phyloP scores from a whole-genome alignment of 1,139 yeast species.

The Suhomyces bribrorum region DNA sequence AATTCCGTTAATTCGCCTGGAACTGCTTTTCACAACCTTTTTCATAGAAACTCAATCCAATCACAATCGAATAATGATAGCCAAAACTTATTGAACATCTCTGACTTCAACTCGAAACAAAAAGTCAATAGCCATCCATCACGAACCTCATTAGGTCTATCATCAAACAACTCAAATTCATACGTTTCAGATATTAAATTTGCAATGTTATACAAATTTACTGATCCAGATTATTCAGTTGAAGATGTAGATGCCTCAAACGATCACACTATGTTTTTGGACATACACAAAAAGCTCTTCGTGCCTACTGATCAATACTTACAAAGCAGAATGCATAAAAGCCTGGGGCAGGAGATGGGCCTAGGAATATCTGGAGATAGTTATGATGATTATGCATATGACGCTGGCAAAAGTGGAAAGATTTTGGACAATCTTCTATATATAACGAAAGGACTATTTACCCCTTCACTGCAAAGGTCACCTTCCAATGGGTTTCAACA shows the following conservation, averaged over 20 bases:
- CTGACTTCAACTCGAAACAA: constrained; percentile 19
- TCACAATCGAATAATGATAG: constrained; percentile 15
- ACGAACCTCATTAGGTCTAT: constrained; percentile 33
- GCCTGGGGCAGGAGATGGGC: constrained; percentile 23
- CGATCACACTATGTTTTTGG: constrained; percentile 31
- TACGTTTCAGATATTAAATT: constrained; percentile 35
- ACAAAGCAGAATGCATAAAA: constrained; percentile 26
- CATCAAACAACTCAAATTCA: constrained; percentile 47
- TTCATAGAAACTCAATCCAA: constrained; percentile 31
- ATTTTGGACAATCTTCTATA: constrained; percentile 27
- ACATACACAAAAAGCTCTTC: constrained; percentile 39
- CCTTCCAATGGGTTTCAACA: constrained; percentile 23
- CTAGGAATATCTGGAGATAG: constrained; percentile 23
- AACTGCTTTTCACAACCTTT: constrained; percentile 37
- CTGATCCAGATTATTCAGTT: constrained; percentile 36
- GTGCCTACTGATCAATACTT: constrained; percentile 45
- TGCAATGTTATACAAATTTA: constrained; percentile 41
- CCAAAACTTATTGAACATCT: constrained; percentile 3
- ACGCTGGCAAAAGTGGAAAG: constrained; percentile 22
- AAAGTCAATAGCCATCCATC: constrained; percentile 16
- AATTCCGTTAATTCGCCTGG: constrained; percentile 38
- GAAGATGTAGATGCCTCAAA: constrained; percentile 23
- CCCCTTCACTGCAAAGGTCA: constrained; percentile 25
- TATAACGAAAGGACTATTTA: constrained; percentile 25
- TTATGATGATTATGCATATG: constrained; percentile 12